Percentiles rank a stretch among this genome's conserved stretches.
phyloP scores from a whole-genome alignment of 2,329 filamentous ascomycete genomes.

The Colletotrichum somersetense region DNA sequence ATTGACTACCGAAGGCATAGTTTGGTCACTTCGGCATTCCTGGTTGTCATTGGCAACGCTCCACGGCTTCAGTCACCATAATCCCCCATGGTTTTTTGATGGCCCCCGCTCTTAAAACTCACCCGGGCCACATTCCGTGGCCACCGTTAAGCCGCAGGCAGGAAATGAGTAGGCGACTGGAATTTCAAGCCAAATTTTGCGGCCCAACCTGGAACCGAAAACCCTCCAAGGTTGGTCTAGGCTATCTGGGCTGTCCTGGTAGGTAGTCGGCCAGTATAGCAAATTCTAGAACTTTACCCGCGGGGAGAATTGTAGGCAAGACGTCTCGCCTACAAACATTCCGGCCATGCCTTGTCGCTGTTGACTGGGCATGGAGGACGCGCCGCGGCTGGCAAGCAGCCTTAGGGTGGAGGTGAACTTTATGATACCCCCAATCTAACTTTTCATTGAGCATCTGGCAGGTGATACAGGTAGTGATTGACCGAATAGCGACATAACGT shows the following conservation, averaged over 20 bases:
- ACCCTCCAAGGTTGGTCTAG: neutral
- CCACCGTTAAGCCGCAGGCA: constrained; percentile 1
- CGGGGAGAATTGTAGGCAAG: neutral
- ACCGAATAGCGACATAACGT: neutral
- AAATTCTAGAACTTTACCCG: constrained; percentile 1
- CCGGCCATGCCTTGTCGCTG: neutral
- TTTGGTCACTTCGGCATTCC: neutral
- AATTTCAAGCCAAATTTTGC: constrained; percentile 1
- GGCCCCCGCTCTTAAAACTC: neutral
- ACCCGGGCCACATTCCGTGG: constrained; percentile 22
- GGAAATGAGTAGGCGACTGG: constrained; percentile 22
- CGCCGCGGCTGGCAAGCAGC: neutral
- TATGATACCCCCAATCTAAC: neutral
- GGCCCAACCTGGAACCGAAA: neutral
- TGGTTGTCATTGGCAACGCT: constrained; percentile 21
- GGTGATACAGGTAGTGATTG: neutral
- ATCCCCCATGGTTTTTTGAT: neutral
- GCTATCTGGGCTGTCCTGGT: neutral
- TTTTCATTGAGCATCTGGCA: neutral
- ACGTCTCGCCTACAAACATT: neutral
- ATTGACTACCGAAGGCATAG: neutral
- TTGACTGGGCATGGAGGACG: neutral
- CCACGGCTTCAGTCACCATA: neutral
- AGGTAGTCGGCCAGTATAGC: neutral
- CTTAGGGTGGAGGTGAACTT: neutral